Percentiles rank a stretch among this genome's conserved stretches.
phyloP scores from a whole-genome alignment of 1,139 yeast species.

The Pichia sp. region DNA sequence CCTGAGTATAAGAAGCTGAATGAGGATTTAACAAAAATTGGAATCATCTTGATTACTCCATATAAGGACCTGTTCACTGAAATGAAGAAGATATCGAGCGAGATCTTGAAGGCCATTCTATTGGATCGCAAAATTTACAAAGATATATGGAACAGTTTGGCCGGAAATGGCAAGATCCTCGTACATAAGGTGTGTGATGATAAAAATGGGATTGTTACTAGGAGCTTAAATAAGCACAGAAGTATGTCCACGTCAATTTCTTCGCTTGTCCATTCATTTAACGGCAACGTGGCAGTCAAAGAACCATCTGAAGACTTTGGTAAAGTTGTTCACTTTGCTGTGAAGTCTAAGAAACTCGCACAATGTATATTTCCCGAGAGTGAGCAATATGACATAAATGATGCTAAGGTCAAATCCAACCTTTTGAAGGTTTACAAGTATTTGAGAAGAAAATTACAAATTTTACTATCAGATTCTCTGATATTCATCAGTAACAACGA shows the following conservation, averaged over 20 bases:
- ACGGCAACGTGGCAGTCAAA: no score
- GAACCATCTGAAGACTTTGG: not conserved
- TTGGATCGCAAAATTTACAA: constrained; percentile 21
- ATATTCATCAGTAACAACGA: not conserved
- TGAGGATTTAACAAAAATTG: constrained; percentile 31
- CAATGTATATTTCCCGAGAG: constrained; percentile 45
- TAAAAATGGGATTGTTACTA: no score
- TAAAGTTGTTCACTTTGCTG: constrained; percentile 55
- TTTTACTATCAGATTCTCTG: not conserved
- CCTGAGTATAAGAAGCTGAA: not conserved
- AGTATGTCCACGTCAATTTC: no score
- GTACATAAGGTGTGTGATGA: no score
- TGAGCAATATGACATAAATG: constrained; percentile 25
- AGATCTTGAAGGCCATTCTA: constrained; percentile 38
- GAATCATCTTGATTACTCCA: constrained; percentile 69
- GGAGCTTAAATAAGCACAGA: no score
- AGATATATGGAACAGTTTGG: constrained; percentile 23
- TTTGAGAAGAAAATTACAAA: constrained; percentile 26
- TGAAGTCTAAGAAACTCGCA: constrained; percentile 56
- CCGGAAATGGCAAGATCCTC: constrained; percentile 13
- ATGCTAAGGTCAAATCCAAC: constrained; percentile 21
- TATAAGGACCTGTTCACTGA: constrained; percentile 76
- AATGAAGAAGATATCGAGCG: constrained; percentile 52
- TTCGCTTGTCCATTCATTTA: no score
- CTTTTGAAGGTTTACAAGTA: constrained; percentile 36